These are phyloP conservation scores for Sherardia arvensis DNA, from an alignment of 257 asterid genomes.

Conservation along the genomic window DNA sequence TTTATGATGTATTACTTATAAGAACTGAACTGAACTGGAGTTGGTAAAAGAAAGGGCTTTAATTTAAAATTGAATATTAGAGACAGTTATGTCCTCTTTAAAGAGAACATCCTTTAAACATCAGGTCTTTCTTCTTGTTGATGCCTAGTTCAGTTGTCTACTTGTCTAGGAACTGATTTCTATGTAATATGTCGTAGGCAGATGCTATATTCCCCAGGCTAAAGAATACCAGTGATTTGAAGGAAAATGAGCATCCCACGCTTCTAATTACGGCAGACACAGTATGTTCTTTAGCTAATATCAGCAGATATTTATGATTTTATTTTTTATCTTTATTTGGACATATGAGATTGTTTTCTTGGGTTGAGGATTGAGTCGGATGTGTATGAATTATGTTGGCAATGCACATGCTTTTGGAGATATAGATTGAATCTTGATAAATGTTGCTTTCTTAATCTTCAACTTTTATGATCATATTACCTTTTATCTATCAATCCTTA, in stretches of 20 bases:
- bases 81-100: neutral
- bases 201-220: conserved; percentile 62
- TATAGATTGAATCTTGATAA: neutral
- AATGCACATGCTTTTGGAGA: neutral
- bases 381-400: neutral
- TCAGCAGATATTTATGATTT: no score
- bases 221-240: conserved; percentile 22
- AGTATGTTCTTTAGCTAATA: conserved; percentile 32
- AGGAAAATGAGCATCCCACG: conserved; percentile 33
- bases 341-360: neutral
- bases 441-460: neutral
- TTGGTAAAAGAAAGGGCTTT: neutral
- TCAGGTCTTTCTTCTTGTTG: neutral
- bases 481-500: neutral
- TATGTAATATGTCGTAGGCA: conserved; percentile 33
- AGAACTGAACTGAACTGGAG: neutral
- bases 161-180: conserved; percentile 9
- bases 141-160: neutral
- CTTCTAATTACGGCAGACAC: conserved; percentile 85
- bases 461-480: neutral
- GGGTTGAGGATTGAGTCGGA: neutral
- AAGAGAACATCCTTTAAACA: neutral
- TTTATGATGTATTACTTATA: neutral
- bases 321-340: neutral
- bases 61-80: no score